phyloP scores from a whole-genome alignment of 331 rosid genomes.

The Saraca asoca region DNA sequence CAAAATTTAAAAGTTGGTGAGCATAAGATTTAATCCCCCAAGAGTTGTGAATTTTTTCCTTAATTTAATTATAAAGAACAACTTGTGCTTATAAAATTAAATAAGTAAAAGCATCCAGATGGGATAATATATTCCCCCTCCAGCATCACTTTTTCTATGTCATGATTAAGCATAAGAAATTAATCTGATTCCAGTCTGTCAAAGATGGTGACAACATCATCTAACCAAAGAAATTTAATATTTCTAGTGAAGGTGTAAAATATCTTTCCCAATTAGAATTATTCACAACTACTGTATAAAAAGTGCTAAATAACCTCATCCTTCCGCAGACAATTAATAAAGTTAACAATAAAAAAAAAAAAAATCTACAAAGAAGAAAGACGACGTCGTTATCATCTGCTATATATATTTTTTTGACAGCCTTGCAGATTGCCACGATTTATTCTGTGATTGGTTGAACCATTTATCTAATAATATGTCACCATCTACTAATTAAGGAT shows the following conservation, averaged over 20 bases:
- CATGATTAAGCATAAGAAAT: conserved; percentile 41
- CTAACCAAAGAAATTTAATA: conserved; percentile 35
- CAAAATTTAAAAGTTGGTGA: too few species aligned
- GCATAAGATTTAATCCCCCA: too few species aligned
- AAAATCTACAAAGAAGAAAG: not conserved
- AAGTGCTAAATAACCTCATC: conserved; percentile 51
- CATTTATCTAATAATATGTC: conserved; percentile 25
- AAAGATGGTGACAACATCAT: conserved; percentile 53
- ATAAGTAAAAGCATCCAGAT: conserved; percentile 20
- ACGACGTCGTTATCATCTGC: conserved; percentile 27
- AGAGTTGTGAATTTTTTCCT: not conserved
- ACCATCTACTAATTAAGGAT: not conserved
- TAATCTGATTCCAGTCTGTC: conserved; percentile 32
- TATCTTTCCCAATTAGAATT: conserved; percentile 24
- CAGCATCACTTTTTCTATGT: conserved; percentile 28
- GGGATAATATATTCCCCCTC: conserved; percentile 22
- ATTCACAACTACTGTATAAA: conserved; percentile 35
- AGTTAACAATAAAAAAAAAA: too few species aligned
- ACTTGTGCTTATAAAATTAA: conserved; percentile 12
- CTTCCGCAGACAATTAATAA: not conserved
- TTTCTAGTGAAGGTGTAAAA: conserved; percentile 22
- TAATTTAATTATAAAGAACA: conserved; percentile 18
- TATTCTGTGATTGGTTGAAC: conserved; percentile 23
- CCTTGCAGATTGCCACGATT: conserved; percentile 17
- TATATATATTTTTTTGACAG: conserved; percentile 21